These are phyloP conservation scores for Zhuliangozyma blackwelliae DNA, from an alignment of 1,139 yeast species.

Conservation along the genomic window DNA sequence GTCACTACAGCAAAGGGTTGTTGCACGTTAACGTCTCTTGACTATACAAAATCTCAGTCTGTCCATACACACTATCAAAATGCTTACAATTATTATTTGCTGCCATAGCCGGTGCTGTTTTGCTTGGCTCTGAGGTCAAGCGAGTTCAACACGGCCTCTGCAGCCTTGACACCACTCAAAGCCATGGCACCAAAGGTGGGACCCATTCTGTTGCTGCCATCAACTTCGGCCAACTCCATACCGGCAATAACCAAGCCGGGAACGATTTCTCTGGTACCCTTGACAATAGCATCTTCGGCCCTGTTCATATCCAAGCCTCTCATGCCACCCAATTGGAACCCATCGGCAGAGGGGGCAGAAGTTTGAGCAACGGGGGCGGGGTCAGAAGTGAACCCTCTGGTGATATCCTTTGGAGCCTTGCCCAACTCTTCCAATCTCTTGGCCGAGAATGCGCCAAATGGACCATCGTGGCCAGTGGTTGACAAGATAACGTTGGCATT, in stretches of 20 bases:
- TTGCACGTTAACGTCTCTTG: too few relatives aligned
- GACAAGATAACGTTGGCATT: conserved; percentile 68
- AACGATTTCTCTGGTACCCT: conserved; percentile 62
- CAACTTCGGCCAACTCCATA: conserved; percentile 77
- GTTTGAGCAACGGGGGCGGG: conserved; percentile 2
- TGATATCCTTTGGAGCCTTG: conserved; percentile 20
- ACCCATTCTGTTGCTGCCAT: conserved; percentile 79
- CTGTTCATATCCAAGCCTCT: conserved; percentile 75
- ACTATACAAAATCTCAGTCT: too few relatives aligned
- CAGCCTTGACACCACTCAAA: conserved; percentile 72
- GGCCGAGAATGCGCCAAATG: conserved; percentile 79
- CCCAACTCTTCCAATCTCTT: conserved; percentile 37
- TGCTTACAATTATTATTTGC: too few relatives aligned
- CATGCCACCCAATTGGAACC: conserved; percentile 61
- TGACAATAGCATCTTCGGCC: conserved; percentile 76
- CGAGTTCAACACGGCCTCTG: conserved; percentile 54
- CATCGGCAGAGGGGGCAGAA: conserved; percentile 25
- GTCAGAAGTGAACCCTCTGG: conserved; percentile 9
- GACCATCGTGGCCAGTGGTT: conserved; percentile 81
- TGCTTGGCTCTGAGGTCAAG: conserved; percentile 46
- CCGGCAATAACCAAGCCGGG: conserved; percentile 76
- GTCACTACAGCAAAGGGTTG: too few relatives aligned
- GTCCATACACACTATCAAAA: too few relatives aligned
- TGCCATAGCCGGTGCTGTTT: conserved; percentile 19
- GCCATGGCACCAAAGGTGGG: conserved; percentile 85